phyloP scores from a whole-genome alignment of 352 stramenopile species.

The Phytophthora pistaciae region DNA sequence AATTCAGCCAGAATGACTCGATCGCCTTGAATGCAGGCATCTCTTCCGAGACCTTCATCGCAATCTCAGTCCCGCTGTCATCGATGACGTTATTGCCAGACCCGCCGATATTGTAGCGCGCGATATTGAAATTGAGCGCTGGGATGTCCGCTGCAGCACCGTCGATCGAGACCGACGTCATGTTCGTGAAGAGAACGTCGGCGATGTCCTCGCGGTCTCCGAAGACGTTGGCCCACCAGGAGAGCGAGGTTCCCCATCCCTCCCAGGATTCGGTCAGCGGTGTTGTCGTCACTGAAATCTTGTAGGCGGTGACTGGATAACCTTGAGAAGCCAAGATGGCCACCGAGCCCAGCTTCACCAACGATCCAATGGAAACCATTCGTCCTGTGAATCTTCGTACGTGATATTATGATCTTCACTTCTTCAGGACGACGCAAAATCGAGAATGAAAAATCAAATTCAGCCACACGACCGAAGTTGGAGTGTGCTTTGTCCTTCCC shows the following conservation, averaged over 20 bases:
- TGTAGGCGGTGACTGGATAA: not conserved
- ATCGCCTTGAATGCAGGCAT: conserved; percentile 56
- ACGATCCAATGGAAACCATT: not conserved
- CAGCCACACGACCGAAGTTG: too few species aligned
- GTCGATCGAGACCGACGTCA: conserved; percentile 34
- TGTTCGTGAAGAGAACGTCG: conserved; percentile 51
- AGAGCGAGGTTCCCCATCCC: conserved; percentile 62
- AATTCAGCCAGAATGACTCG: conserved; percentile 55
- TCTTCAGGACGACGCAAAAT: too few species aligned
- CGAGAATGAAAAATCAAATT: too few species aligned
- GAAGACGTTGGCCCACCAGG: conserved; percentile 63
- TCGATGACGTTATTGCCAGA: conserved; percentile 44
- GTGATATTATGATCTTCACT: too few species aligned
- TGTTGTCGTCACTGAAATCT: conserved; percentile 5
- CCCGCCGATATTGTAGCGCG: conserved; percentile 60
- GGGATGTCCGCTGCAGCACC: conserved; percentile 27
- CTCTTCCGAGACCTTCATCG: conserved; percentile 48
- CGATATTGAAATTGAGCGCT: conserved; percentile 53
- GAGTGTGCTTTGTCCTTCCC: too few species aligned
- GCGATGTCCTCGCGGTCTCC: conserved; percentile 47
- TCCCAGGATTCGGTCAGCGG: conserved; percentile 34
- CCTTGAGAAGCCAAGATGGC: not conserved
- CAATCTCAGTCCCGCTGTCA: conserved; percentile 39
- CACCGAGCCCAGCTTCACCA: not conserved
- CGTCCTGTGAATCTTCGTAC: too few species aligned